Conservation (phyloP, 345 rosid genomes). For the Syzygium grande region DNA sequence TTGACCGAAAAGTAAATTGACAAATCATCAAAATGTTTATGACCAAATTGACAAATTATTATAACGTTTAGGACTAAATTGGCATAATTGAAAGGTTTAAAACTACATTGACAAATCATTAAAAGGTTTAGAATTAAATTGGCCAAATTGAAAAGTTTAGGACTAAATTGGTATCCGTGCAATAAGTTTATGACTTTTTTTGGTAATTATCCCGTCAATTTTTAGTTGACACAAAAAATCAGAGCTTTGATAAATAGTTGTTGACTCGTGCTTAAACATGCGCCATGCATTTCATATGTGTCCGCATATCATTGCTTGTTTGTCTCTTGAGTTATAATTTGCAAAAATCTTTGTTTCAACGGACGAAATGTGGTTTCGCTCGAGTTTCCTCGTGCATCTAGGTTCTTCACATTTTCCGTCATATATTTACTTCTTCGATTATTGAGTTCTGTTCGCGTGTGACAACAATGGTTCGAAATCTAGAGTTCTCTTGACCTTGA, state of each 20-base stretch:
- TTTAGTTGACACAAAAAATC: neutral
- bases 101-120: neutral
- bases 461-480: neutral
- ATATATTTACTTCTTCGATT: neutral
- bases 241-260: too few relatives aligned
- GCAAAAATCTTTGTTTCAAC: neutral
- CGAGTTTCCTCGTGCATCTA: too few relatives aligned
- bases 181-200: neutral
- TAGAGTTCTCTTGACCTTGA: neutral
- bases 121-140: neutral
- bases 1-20: neutral
- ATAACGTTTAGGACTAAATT: rapidly evolving
- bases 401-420: too few relatives aligned
- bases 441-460: neutral
- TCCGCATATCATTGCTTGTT: neutral
- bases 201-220: neutral
- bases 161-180: rapidly evolving
- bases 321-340: neutral
- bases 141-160: neutral
- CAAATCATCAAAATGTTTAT: too few relatives aligned
- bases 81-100: neutral
- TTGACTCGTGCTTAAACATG: neutral
- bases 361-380: neutral
- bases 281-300: neutral
- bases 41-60: neutral